Conservation (phyloP, 2,329 filamentous ascomycete genomes). For the Botrytis aclada region DNA sequence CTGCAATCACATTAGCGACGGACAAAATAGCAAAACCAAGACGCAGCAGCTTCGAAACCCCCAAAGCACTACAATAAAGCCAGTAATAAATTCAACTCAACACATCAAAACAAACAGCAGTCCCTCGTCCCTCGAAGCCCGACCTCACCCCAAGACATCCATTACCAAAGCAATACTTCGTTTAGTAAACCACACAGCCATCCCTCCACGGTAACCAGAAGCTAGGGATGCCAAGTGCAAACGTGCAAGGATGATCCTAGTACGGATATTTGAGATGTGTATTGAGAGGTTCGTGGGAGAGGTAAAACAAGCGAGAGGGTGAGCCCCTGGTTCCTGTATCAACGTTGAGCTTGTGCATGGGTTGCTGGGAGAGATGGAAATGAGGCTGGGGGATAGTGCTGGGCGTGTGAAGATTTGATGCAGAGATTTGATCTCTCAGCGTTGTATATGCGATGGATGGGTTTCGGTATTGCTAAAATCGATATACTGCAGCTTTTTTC, state of each 20-base stretch:
- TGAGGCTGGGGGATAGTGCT: neutral
- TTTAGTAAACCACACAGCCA: too few species aligned
- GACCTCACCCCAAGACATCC: too few species aligned
- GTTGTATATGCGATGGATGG: neutral
- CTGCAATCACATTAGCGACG: too few species aligned
- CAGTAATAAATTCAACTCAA: too few species aligned
- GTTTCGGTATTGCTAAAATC: neutral
- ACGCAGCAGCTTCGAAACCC: too few species aligned
- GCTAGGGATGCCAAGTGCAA: neutral
- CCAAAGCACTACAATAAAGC: too few species aligned
- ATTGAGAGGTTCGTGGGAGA: neutral
- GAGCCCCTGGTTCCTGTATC: neutral
- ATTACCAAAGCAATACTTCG: too few species aligned
- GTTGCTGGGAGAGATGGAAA: neutral
- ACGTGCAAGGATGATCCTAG: conserved; percentile 8
- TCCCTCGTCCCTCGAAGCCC: too few species aligned
- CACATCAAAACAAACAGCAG: too few species aligned
- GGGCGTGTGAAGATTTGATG: neutral
- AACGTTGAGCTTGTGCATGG: neutral
- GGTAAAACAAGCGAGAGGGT: neutral
- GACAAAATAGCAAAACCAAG: too few species aligned
- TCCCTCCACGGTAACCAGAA: too few species aligned
- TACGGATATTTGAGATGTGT: neutral
- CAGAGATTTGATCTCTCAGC: neutral
- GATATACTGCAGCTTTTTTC: neutral